Evolutionary conservation across 352 stramenopile species (phyloP), one percentile per base, ranked within the genome.

Genomic region (Saprolegnia diclina): DNA sequence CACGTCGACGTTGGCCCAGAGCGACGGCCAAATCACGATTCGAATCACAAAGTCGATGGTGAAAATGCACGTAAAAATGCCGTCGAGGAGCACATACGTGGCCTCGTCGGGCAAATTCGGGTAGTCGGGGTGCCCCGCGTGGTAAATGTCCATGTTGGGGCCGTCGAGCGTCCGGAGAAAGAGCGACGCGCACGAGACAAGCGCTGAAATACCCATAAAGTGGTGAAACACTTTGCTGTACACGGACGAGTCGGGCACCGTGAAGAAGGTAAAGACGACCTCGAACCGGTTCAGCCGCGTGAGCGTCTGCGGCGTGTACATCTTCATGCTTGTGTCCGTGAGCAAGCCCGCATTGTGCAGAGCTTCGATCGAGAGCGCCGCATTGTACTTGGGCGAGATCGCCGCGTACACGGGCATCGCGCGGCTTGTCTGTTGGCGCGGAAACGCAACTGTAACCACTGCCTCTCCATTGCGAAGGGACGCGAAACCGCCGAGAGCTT

Each of bases 91-190:
- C 62, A 82, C 79, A 74, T 90, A 91, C 22, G 74, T 76, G 10
- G 65, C 65, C 19, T 81, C 77, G 16, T 71, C 73, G 0, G 83
- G 81, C 19, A 91, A 71, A 42, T 56, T 74, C 21, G 83, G 80
- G 71, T 91, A 91, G 56, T 90, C 81, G 10, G 83, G 82, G 63
- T 69, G 35, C 6, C 53, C n/a, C 24, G 11, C 24, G 1, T 59
- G 3, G 53, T 73, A 74, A 44, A 79, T 80, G 44, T 81, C 62
- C 72, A 90, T 77, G 62, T 91, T 91, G 1, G 83, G 81, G 0
- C 83, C 83, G 62, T 90, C 81, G n/a, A 91, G 76, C 45, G 83
- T 91, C 64, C 88, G 77, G 10, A 91, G 48, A 50, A 90, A 89
- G 56, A 91, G 75, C 70, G 88, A 89, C 67, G 86, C 79, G 68